Evolutionary conservation across 2,329 filamentous ascomycete genomes (phyloP).

Genomic region (Fusarium sp.): DNA sequence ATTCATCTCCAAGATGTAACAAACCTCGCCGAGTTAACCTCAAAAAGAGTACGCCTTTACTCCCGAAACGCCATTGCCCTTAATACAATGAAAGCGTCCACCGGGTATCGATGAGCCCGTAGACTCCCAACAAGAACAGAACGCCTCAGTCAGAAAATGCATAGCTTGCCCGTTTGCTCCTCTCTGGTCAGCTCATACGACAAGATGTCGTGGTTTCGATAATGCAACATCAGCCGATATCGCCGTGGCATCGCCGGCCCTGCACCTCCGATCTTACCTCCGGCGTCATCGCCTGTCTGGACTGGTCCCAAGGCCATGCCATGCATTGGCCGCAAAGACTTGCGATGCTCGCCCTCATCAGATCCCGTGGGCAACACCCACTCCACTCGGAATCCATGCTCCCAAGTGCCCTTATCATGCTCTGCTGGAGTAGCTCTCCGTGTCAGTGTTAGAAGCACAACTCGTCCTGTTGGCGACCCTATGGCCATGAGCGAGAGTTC

Average conservation of each 20-base stretch:
- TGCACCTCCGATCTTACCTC: conserved; percentile 36
- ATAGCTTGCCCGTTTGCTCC: conserved; percentile 51
- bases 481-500: conserved; percentile 76
- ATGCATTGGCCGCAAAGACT: conserved; percentile 65
- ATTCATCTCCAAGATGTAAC: conserved; percentile 4
- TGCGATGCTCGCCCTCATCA: conserved; percentile 58
- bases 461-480: conserved; percentile 74
- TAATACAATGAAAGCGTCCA: conserved; percentile 13
- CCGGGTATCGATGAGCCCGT: conserved; percentile 34
- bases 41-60: conserved; percentile 1
- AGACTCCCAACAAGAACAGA: conserved; percentile 20
- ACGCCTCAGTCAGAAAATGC: conserved; percentile 48
- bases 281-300: conserved; percentile 55
- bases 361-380: conserved; percentile 59
- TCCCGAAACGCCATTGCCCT: conserved; percentile 23
- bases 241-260: conserved; percentile 53
- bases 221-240: conserved; percentile 78
- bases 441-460: conserved; percentile 69
- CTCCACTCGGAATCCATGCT: conserved; percentile 65
- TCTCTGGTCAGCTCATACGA: conserved; percentile 72
- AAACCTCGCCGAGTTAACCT: background rate
- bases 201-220: conserved; percentile 74
- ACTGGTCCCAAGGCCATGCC: conserved; percentile 76
- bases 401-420: conserved; percentile 42
- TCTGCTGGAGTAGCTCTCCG: conserved; percentile 45